Base-by-base conservation (phyloP, 176 grass and related monocot species). In the Aegilops bicornis region DNA sequence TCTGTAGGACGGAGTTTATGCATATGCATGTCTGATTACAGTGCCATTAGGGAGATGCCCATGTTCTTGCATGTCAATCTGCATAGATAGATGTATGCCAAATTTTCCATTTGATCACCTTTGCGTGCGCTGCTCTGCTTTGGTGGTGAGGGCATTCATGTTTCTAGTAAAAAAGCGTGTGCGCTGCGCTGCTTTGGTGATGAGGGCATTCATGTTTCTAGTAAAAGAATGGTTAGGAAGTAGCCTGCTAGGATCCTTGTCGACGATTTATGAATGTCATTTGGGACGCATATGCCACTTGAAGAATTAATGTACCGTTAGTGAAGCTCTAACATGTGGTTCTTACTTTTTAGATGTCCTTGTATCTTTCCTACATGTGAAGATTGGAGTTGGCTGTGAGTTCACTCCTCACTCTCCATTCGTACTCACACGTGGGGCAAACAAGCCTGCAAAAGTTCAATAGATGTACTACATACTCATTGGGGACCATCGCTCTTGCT, bases 61-160 rank as follows among this genome's bases (percentile, higher is more conserved):
- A 45, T 81, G 62, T 81, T 68, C 30, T 82, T 69, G 79, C 17
- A 52, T 33, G 43, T 47, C 77, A 25, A 24, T 40, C 58, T 40
- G 77, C 30, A 40, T 40, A 40, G 39, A 39, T 78, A 13, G 20
- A 37, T 78, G 10, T 37, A 24, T 78, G 20, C 32, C 50, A 60
- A 15, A 8, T n/a, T 61, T 36, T 78, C 32, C 19, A 33, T 78
- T 61, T 54, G 29, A 24, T 56, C 16, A 54, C 66, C 23, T 75
- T 10, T 13, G 17, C 7, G 4, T 52, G 48, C 48, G 48, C 48
- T 17, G 50, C 39, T 6, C 56, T 84, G 69, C 23, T 37, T 31
- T 14, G 56, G 10, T 45, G 70, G 31, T 31, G 10, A 48, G 7
- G 43, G 43, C 17, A 62, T 30, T 79, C 32, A 63, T 7, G 52